Evolutionary conservation across 1,139 yeast species (phyloP).

Genomic region (Debaryomyces udenii): DNA sequence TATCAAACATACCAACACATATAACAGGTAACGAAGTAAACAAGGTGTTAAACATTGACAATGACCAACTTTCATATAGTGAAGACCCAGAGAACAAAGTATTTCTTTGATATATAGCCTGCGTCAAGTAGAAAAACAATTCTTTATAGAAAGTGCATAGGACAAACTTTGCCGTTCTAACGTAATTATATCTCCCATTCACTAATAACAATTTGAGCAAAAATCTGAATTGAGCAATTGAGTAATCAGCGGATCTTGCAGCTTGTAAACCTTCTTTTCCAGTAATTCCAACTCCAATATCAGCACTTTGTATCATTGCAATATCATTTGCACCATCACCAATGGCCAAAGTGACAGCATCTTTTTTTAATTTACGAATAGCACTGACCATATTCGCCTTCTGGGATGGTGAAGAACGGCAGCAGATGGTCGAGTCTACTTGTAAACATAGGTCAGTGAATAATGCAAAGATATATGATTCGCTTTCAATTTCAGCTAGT

Average conservation of each 20-base stretch:
- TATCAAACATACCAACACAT: slow-evolving; percentile 94
- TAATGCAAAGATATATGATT: slow-evolving; percentile 67
- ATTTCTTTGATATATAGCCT: slow-evolving; percentile 82
- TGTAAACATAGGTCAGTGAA: slow-evolving; percentile 84
- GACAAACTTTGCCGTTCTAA: slow-evolving; percentile 89
- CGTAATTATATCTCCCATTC: slow-evolving; percentile 94
- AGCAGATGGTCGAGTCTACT: slow-evolving; percentile 90
- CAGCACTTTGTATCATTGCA: slow-evolving; percentile 99
- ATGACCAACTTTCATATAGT: slow-evolving; percentile 91
- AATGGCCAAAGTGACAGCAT: slow-evolving; percentile 85
- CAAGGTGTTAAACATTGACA: slow-evolving; percentile 94
- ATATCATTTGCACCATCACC: slow-evolving; percentile 99
- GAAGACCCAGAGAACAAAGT: slow-evolving; percentile 93
- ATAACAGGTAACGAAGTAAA: slow-evolving; percentile 92
- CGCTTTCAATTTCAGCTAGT: slow-evolving; percentile 68
- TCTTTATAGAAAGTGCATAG: slow-evolving; percentile 96
- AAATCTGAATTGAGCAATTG: slow-evolving; percentile 92
- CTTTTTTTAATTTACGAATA: slow-evolving; percentile 65
- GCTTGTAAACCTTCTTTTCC: slow-evolving; percentile 98
- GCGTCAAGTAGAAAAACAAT: slow-evolving; percentile 83
- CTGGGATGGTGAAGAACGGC: slow-evolving; percentile 97
- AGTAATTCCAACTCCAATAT: slow-evolving; percentile 95
- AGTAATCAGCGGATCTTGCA: slow-evolving; percentile 91
- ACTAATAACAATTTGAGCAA: slow-evolving; percentile 80
- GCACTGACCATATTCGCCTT: slow-evolving; percentile 86